phyloP scores from a whole-genome alignment of 1,284 basidiomycete genomes.

The Irpex lacteus region DNA sequence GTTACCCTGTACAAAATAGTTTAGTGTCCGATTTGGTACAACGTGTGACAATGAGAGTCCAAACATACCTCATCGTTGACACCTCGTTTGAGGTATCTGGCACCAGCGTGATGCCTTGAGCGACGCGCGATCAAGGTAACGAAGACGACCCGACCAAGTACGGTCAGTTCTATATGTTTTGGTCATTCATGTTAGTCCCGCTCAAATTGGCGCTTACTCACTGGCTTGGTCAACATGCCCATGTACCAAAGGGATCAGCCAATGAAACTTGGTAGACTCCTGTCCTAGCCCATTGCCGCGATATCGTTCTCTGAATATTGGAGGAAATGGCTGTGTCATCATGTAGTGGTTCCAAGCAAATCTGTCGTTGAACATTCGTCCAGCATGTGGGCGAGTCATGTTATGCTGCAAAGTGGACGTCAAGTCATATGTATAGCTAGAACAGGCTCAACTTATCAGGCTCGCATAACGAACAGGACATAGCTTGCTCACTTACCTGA shows the following conservation, averaged over 20 bases:
- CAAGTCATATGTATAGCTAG: conserved; percentile 93
- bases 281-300: conserved; percentile 8
- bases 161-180: conserved; percentile 71
- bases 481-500: conserved; percentile 59
- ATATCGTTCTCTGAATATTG: conserved; percentile 21
- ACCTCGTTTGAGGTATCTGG: conserved; percentile 92
- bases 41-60: background rate
- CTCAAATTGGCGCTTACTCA: conserved; percentile 39
- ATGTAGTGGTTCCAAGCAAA: conserved; percentile 98
- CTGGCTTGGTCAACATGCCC: conserved; percentile 99
- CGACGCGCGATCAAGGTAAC: conserved; percentile 93
- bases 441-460: background rate
- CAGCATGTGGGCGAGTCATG: conserved; percentile 53
- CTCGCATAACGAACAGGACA: background rate
- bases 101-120: conserved; percentile 95
- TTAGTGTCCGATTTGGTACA: background rate
- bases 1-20: conserved; percentile 66
- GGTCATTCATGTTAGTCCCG: too few species aligned
- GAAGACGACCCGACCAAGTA: conserved; percentile 89
- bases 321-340: conserved; percentile 64
- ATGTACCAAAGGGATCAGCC: conserved; percentile 93
- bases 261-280: conserved; percentile 61
- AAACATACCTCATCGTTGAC: conserved; percentile 80
- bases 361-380: conserved; percentile 76
- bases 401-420: conserved; percentile 95